phyloP scores from a whole-genome alignment of 176 grass and related monocot genomes.

The Lolium rigidum region DNA sequence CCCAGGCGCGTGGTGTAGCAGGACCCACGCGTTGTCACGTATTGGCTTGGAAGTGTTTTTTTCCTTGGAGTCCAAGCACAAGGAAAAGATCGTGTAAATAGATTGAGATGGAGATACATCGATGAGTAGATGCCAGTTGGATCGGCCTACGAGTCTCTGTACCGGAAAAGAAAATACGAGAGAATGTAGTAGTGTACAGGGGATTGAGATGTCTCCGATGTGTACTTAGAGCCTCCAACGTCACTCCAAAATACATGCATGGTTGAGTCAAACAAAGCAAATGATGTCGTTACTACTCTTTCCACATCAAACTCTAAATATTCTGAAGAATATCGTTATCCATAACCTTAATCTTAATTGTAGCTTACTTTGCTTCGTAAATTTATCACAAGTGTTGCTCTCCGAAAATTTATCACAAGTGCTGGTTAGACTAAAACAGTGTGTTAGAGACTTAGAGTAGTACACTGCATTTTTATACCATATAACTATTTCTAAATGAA shows the following conservation, averaged over 20 bases:
- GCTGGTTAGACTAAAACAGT: too few relatives aligned
- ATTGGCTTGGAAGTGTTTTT: neutral
- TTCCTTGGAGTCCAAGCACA: neutral
- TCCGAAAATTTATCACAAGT: too few relatives aligned
- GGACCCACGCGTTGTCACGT: neutral
- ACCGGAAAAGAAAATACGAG: neutral
- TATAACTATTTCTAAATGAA: too few relatives aligned
- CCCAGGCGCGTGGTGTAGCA: neutral
- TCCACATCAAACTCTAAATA: neutral
- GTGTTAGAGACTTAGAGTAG: too few relatives aligned
- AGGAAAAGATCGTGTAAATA: neutral
- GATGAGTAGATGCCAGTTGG: neutral
- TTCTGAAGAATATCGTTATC: neutral
- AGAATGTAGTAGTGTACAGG: slow-evolving; percentile 5
- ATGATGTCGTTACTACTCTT: neutral
- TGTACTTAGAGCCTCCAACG: slow-evolving; percentile 10
- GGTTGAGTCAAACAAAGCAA: neutral
- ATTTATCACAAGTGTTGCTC: too few relatives aligned
- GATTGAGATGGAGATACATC: neutral
- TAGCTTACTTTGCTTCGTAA: neutral
- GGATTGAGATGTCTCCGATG: slow-evolving; percentile 23
- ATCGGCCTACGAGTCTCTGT: neutral
- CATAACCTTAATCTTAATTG: neutral
- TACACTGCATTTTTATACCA: too few relatives aligned
- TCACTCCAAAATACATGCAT: neutral